Evolutionary conservation across 2,329 filamentous ascomycete genomes (phyloP), one percentile per base, ranked within the genome.

Genomic region (Trichoderma atrobrunneum): DNA sequence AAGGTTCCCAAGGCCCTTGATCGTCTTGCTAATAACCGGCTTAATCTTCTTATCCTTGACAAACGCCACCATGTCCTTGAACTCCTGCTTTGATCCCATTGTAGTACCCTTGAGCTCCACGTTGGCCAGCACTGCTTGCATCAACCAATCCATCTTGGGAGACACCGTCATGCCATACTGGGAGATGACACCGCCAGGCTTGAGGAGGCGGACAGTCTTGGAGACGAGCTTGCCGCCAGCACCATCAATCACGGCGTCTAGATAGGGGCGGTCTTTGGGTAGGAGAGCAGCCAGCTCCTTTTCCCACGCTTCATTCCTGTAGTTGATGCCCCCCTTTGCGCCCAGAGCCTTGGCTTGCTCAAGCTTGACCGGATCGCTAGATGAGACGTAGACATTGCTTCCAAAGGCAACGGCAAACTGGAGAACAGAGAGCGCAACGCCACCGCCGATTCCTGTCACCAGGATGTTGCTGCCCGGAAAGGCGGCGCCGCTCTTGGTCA

Each of bases 81-180:
- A 98, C 82, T 98, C 96, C 78, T 89, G 90, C 59, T 93, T 87
- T 32, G 93, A 97, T 0, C 95, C 95, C 95, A 98, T 97, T 0
- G 95, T 98, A 16, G 89, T 91, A 21, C 96, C 95, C 63, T 88
- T 88, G 32, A 98, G 86, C 76, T 98, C 95, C 68, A 98, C 88
- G 78, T 98, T 97, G 81, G 91, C 93, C 73, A 98, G 82, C 16
- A 96, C 92, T 0, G 94, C 94, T 73, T 86, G 82, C 93, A 98
- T 97, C 14, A 89, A 78, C 87, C 93, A 98, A 66, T 93, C 90
- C 91, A 97, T 95, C 83, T 92, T 93, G 1, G 95, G 95, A 0
- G 86, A 85, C 3, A 93, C 84, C 0, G 95, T 98, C 95, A 98
- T 98, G 73, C 96, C 95, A 80, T 98, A 98, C 76, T 91, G 86